These are phyloP conservation scores for Paratinospora sagittata DNA, from an alignment of 164 flowering plant species.

Conservation along the genomic window DNA sequence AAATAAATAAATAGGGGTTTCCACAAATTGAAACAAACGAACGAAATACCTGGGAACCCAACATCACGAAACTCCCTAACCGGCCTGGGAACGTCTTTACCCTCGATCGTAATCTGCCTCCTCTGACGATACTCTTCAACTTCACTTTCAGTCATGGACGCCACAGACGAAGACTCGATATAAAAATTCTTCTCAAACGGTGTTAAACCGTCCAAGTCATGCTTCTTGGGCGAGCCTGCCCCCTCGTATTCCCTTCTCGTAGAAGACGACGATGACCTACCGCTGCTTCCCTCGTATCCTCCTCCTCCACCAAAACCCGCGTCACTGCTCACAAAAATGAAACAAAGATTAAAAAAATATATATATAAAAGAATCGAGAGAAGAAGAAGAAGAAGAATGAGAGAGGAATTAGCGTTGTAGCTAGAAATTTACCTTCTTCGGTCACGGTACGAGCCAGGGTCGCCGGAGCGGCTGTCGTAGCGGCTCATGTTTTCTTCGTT, in stretches of 20 bases:
- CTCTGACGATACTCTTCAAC: constrained; percentile 68
- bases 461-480: constrained; percentile 79
- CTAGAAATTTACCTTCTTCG: constrained; percentile 52
- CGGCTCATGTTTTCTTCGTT: constrained; percentile 54
- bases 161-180: constrained; percentile 62
- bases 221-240: constrained; percentile 42
- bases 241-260: constrained; percentile 40
- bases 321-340: constrained; percentile 35
- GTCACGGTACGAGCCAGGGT: constrained; percentile 88
- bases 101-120: constrained; percentile 88
- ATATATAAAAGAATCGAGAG: not conserved
- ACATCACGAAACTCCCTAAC: constrained; percentile 60
- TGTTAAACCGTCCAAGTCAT: constrained; percentile 76
- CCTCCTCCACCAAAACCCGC: constrained; percentile 37
- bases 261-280: constrained; percentile 26
- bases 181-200: constrained; percentile 96
- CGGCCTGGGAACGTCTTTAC: constrained; percentile 91
- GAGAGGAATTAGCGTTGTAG: not conserved
- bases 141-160: constrained; percentile 76
- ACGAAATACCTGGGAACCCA: constrained; percentile 78
- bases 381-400: not conserved
- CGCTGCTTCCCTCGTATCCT: constrained; percentile 23
- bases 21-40: not conserved
- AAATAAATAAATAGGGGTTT: not conserved
- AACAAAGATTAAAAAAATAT: not conserved